A percentile compares a stretch with the other conserved stretches of the same genome.
These are phyloP conservation scores for Fagopyrum esculentum DNA, from an alignment of 148 eudicot genomes.

Conservation along the genomic window DNA sequence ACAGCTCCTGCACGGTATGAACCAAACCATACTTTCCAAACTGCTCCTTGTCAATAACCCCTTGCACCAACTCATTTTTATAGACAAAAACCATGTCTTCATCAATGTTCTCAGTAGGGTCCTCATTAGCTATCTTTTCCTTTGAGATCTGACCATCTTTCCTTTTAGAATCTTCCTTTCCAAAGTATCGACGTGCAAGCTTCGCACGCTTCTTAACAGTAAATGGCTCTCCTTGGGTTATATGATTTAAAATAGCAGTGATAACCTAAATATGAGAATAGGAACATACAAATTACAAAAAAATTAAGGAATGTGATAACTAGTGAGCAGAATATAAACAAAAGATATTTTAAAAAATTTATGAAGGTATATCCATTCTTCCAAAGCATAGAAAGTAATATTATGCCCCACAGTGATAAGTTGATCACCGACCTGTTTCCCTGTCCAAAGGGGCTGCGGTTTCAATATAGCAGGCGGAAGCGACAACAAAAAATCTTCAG, in stretches of 20 bases:
- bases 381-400: not conserved
- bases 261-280: conserved; percentile 47
- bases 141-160: conserved; percentile 17
- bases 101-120: conserved; percentile 30
- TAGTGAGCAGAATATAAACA: not conserved
- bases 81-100: conserved; percentile 66
- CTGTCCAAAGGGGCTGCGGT: conserved; percentile 93
- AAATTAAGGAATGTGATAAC: not conserved
- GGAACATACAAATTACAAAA: not conserved
- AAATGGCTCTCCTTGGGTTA: conserved; percentile 67
- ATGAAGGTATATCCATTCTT: not conserved
- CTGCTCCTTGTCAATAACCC: conserved; percentile 98
- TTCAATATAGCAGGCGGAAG: conserved; percentile 72
- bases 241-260: conserved; percentile 69
- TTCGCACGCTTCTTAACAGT: conserved; percentile 76
- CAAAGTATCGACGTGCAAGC: conserved; percentile 71
- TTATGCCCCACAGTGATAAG: not conserved
- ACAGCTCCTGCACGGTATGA: conserved; percentile 95
- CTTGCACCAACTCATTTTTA: conserved; percentile 89
- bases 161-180: conserved; percentile 32
- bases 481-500: conserved; percentile 39
- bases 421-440: conserved; percentile 64
- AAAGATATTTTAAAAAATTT: not conserved
- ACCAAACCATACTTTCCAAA: conserved; percentile 97
- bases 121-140: conserved; percentile 6